These are phyloP conservation scores for Tricholoma flavovirens DNA, from an alignment of 768 basidiomycete genomes.

Conservation along the genomic window DNA sequence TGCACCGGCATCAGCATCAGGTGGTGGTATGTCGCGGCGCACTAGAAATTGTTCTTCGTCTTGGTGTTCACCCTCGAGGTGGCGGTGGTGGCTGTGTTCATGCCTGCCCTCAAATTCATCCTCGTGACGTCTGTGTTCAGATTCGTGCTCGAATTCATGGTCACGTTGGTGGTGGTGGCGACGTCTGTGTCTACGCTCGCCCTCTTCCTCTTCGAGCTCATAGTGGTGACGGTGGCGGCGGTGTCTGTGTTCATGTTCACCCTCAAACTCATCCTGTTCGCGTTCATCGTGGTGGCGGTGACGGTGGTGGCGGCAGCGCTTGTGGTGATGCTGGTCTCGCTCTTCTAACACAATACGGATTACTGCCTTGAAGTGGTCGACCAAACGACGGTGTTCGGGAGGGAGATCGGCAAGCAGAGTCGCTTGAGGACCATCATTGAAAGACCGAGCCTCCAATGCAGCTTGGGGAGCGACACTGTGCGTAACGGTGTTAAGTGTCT, in stretches of 20 bases:
- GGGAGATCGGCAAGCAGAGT: background rate
- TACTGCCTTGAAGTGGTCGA: background rate
- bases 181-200: background rate
- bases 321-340: too few species aligned
- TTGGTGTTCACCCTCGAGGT: too few species aligned
- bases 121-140: background rate
- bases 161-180: background rate
- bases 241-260: background rate
- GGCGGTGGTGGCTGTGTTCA: background rate
- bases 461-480: background rate
- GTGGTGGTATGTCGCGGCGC: too few species aligned
- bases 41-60: too few species aligned
- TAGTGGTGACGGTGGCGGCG: background rate
- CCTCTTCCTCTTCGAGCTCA: background rate
- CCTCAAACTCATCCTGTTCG: background rate
- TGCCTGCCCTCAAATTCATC: background rate
- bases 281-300: background rate
- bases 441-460: background rate
- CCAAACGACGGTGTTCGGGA: background rate
- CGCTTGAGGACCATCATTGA: background rate
- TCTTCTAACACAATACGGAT: background rate
- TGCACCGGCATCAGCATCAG: too few species aligned
- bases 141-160: background rate
- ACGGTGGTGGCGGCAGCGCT: too few species aligned
- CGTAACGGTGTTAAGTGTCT: background rate